These are phyloP conservation scores for Aspergillus biplanus DNA, from an alignment of 495 filamentous ascomycete genomes.

Conservation along the genomic window DNA sequence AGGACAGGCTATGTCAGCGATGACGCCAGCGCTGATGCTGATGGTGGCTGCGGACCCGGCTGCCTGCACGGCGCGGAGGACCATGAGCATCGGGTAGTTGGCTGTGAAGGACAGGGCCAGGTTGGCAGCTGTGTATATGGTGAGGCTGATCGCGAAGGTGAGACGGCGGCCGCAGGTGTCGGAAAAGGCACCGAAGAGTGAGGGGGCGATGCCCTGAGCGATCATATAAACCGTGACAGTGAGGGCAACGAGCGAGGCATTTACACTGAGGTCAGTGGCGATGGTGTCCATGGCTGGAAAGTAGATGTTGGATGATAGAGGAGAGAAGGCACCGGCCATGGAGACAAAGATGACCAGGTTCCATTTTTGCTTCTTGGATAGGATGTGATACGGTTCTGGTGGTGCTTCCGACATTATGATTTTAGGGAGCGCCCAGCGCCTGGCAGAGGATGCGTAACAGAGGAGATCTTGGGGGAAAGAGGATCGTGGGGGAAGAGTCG, in stretches of 20 bases:
- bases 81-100: slow-evolving; percentile 64
- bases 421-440: neutral
- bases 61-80: slow-evolving; percentile 66
- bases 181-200: slow-evolving; percentile 48
- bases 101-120: slow-evolving; percentile 64
- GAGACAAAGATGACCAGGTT: slow-evolving; percentile 50
- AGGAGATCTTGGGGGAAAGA: neutral
- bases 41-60: slow-evolving; percentile 60
- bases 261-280: slow-evolving; percentile 34
- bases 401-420: too few species aligned
- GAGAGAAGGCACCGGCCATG: slow-evolving; percentile 55
- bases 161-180: slow-evolving; percentile 46
- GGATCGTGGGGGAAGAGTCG: too few species aligned
- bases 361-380: slow-evolving; percentile 13
- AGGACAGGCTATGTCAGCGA: slow-evolving; percentile 45
- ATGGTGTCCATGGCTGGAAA: slow-evolving; percentile 65
- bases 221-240: slow-evolving; percentile 51
- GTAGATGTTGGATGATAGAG: slow-evolving; percentile 79
- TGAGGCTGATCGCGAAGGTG: slow-evolving; percentile 44
- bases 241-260: slow-evolving; percentile 39
- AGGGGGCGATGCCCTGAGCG: slow-evolving; percentile 50
- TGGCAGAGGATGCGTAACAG: neutral
- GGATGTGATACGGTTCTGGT: slow-evolving; percentile 2
- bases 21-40: slow-evolving; percentile 47
- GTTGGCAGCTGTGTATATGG: slow-evolving; percentile 55